A percentile compares a stretch with the other conserved stretches of the same genome.
These are phyloP conservation scores for Talaromyces sp. DNA, from an alignment of 2,329 filamentous ascomycete genomes.

Conservation along the genomic window DNA sequence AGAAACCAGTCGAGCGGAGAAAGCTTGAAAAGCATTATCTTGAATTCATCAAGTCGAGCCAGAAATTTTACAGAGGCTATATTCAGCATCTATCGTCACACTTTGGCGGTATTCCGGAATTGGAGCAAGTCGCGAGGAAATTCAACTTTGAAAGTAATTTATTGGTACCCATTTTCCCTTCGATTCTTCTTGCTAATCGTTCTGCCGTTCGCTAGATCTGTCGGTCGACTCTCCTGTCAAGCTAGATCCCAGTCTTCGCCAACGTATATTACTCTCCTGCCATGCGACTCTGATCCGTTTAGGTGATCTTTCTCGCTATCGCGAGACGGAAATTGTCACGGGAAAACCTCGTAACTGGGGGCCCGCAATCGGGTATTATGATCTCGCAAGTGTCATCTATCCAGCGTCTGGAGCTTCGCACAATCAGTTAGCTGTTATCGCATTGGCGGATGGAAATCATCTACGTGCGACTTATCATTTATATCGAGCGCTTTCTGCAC, in stretches of 20 bases:
- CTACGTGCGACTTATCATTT: conserved; percentile 85
- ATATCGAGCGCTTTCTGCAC: conserved; percentile 73
- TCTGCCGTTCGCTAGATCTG: conserved; percentile 37
- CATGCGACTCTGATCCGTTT: conserved; percentile 79
- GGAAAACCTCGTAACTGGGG: conserved; percentile 69
- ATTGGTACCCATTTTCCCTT: conserved; percentile 1
- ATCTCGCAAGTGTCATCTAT: conserved; percentile 70
- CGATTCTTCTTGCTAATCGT: conserved; percentile 4
- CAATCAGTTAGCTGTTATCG: conserved; percentile 86
- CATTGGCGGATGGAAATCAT: conserved; percentile 69
- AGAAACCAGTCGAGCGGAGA: conserved; percentile 59
- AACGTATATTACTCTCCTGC: conserved; percentile 66
- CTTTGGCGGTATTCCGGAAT: conserved; percentile 53
- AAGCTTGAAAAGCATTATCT: conserved; percentile 78
- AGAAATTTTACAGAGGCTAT: conserved; percentile 82
- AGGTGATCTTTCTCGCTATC: conserved; percentile 86
- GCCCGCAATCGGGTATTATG: conserved; percentile 77
- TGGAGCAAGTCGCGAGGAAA: conserved; percentile 52
- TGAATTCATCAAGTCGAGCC: conserved; percentile 79
- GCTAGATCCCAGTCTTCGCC: conserved; percentile 48
- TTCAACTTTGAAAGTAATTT: conserved; percentile 45
- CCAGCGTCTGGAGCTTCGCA: conserved; percentile 76
- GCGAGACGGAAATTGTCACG: conserved; percentile 64
- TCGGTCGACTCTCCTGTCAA: conserved; percentile 42
- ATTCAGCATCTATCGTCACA: conserved; percentile 68